Conservation (phyloP, 208 protist species). For the Crithidia bombi region DNA sequence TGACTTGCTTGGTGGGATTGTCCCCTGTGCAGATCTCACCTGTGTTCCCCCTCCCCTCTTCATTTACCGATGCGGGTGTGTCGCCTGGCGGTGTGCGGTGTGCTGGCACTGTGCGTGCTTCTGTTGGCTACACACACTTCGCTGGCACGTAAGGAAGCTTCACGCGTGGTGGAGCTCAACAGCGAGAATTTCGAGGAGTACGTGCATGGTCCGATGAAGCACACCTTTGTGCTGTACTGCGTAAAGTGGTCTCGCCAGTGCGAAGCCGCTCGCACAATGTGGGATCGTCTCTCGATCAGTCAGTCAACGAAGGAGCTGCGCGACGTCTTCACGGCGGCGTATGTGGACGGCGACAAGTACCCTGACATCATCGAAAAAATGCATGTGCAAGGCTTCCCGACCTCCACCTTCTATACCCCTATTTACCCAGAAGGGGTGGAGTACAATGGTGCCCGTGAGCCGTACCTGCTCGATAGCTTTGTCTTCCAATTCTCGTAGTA, state of each 20-base stretch:
- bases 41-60: too few relatives aligned
- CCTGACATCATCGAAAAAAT: conserved; percentile 48
- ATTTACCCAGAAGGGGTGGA: conserved; percentile 63
- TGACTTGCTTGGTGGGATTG: too few relatives aligned
- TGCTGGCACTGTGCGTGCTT: conserved; percentile 6
- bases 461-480: conserved; percentile 73
- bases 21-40: too few relatives aligned
- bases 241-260: conserved; percentile 66
- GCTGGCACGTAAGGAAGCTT: conserved; percentile 7
- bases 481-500: conserved; percentile 79
- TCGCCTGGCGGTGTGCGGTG: not conserved
- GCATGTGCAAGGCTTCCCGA: conserved; percentile 59
- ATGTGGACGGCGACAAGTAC: conserved; percentile 68
- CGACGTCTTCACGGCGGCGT: conserved; percentile 68
- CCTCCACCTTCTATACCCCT: conserved; percentile 72
- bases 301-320: conserved; percentile 54
- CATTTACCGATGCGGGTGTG: not conserved
- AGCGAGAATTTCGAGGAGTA: conserved; percentile 65
- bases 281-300: conserved; percentile 76
- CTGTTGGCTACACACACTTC: not conserved
- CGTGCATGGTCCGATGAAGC: conserved; percentile 50
- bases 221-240: conserved; percentile 83
- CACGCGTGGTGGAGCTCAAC: conserved; percentile 68
- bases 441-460: conserved; percentile 49
- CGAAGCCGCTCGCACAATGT: conserved; percentile 34